phyloP scores from a whole-genome alignment of 169 alveolate species.

The Plasmodium gonderi region DNA sequence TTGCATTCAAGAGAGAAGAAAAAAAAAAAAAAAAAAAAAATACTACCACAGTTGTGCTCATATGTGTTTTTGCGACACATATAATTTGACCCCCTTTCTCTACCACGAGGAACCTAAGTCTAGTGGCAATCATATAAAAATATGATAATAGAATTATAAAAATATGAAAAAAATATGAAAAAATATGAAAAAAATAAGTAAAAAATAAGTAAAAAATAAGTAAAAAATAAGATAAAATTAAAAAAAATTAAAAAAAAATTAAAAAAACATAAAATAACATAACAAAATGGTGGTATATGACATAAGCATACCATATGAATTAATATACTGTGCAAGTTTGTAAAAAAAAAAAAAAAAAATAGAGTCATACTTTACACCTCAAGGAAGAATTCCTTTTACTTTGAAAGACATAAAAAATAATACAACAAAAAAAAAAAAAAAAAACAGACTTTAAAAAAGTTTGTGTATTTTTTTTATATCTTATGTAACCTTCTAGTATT shows the following conservation, averaged over 20 bases:
- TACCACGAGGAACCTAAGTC: too few species aligned
- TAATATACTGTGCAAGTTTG: not conserved
- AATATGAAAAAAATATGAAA: too few species aligned
- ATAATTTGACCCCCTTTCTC: not conserved
- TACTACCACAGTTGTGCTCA: not conserved
- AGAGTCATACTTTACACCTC: not conserved
- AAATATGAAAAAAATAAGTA: too few species aligned
- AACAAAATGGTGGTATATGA: not conserved
- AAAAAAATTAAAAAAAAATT: too few species aligned
- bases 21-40: too few species aligned
- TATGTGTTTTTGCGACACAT: too few species aligned
- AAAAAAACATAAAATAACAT: not conserved
- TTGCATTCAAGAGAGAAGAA: too few species aligned
- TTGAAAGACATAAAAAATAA: not conserved
- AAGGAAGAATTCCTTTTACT: not conserved
- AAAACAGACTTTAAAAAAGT: not conserved
- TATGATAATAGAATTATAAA: too few species aligned
- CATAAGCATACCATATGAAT: not conserved
- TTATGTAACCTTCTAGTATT: not conserved
- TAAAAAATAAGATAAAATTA: too few species aligned
- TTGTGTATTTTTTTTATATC: not conserved
- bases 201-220: too few species aligned
- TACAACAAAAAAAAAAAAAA: not conserved
- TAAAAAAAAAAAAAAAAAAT: not conserved
- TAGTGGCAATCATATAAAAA: too few species aligned